These are phyloP conservation scores for Sistotremastrum suecicum DNA, from an alignment of 768 basidiomycete genomes.

Conservation along the genomic window DNA sequence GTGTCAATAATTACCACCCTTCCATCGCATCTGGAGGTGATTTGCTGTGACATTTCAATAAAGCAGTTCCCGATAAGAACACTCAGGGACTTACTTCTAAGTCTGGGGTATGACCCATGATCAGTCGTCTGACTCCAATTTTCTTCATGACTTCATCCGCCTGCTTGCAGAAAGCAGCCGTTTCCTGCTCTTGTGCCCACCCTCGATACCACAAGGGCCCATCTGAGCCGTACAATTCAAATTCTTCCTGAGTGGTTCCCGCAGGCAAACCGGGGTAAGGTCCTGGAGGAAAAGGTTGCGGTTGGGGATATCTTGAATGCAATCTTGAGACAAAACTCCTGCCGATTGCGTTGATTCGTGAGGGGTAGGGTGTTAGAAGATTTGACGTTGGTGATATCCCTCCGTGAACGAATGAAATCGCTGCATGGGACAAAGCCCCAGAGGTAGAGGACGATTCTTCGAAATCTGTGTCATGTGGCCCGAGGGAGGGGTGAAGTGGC, in stretches of 20 bases:
- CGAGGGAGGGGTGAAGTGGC: slow-evolving; percentile 60
- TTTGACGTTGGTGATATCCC: slow-evolving; percentile 71
- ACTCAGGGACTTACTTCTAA: slow-evolving; percentile 37
- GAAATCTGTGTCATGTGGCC: slow-evolving; percentile 45
- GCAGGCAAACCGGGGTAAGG: slow-evolving; percentile 25
- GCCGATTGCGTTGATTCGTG: slow-evolving; percentile 66
- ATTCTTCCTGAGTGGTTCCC: slow-evolving; percentile 51
- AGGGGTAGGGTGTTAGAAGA: slow-evolving; percentile 69
- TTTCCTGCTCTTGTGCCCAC: slow-evolving; percentile 69
- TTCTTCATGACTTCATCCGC: slow-evolving; percentile 58
- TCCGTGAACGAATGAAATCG: slow-evolving; percentile 88
- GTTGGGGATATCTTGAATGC: slow-evolving; percentile 48
- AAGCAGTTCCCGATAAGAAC: not conserved
- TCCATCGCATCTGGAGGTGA: slow-evolving; percentile 78
- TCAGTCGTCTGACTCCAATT: slow-evolving; percentile 75
- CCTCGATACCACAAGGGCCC: slow-evolving; percentile 95
- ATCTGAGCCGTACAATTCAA: slow-evolving; percentile 53
- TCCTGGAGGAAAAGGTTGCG: slow-evolving; percentile 66
- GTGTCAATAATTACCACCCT: slow-evolving; percentile 95
- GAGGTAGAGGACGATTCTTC: slow-evolving; percentile 31
- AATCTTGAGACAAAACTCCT: slow-evolving; percentile 55
- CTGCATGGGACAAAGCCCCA: slow-evolving; percentile 55
- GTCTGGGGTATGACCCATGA: slow-evolving; percentile 96
- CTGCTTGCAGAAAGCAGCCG: slow-evolving; percentile 44
- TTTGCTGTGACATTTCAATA: slow-evolving; percentile 30